Conservation (phyloP, 495 filamentous ascomycete genomes). For the Aspergillus biplanus region DNA sequence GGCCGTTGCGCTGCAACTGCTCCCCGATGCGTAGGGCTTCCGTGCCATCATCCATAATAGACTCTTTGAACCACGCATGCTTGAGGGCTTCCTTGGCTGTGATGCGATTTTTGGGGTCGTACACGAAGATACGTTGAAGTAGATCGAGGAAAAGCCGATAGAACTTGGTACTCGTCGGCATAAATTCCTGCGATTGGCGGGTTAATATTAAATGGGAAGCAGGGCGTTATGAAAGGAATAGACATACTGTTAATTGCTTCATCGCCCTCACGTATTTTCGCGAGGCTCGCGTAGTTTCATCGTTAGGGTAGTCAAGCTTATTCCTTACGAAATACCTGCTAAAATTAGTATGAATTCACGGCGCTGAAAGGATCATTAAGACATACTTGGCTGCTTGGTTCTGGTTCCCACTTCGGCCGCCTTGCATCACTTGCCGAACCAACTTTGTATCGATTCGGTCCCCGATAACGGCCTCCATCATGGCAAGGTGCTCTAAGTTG, state of each 20-base stretch:
- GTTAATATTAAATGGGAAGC: background rate
- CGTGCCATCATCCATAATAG: conserved; percentile 85
- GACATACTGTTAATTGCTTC: conserved; percentile 80
- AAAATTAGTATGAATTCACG: conserved; percentile 4
- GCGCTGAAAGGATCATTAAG: background rate
- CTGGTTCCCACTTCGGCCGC: conserved; percentile 63
- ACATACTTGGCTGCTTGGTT: conserved; percentile 85
- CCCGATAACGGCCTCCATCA: conserved; percentile 94
- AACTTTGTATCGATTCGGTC: conserved; percentile 73
- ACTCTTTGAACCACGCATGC: conserved; percentile 93
- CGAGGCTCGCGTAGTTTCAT: conserved; percentile 85
- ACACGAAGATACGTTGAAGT: conserved; percentile 88
- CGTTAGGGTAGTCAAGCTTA: conserved; percentile 85
- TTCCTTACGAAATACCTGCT: conserved; percentile 81
- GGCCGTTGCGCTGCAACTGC: conserved; percentile 36
- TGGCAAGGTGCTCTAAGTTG: conserved; percentile 96
- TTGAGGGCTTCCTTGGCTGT: conserved; percentile 89
- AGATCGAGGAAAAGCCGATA: conserved; percentile 86
- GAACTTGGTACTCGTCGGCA: conserved; percentile 77
- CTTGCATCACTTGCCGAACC: conserved; percentile 71
- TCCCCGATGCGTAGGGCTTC: conserved; percentile 77
- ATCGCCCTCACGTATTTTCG: conserved; percentile 93
- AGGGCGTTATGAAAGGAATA: background rate
- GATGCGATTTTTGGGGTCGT: conserved; percentile 88
- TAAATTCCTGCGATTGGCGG: conserved; percentile 70